These are phyloP conservation scores for Chlamydomonas sphaeroides DNA, from an alignment of 139 green algal genomes.

Conservation along the genomic window DNA sequence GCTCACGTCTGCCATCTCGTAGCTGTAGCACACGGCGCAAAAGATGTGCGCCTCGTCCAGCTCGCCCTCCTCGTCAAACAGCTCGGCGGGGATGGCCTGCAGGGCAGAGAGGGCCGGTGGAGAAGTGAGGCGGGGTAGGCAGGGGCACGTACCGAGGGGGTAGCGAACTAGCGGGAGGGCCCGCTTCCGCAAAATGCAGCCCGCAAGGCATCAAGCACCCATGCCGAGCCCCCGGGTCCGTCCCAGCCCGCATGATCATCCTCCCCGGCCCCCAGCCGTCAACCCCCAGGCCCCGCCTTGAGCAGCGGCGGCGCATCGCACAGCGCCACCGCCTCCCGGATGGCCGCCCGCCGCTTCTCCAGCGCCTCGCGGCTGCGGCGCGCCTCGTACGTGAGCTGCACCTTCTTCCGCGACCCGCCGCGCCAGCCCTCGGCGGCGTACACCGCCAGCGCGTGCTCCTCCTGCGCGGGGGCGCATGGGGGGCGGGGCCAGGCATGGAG, in stretches of 20 bases:
- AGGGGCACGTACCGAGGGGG: too few relatives aligned
- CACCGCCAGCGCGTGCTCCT: slow-evolving; percentile 55
- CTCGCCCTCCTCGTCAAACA: slow-evolving; percentile 78
- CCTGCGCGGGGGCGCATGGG: background rate
- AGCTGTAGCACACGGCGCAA: slow-evolving; percentile 76
- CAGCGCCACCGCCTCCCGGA: slow-evolving; percentile 66
- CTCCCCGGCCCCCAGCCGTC: too few relatives aligned
- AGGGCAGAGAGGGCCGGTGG: too few relatives aligned
- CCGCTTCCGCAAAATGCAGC: too few relatives aligned
- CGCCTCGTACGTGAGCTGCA: slow-evolving; percentile 38
- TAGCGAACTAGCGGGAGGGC: too few relatives aligned
- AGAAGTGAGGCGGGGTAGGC: too few relatives aligned
- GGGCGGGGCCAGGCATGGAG: background rate
- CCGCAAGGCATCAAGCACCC: too few relatives aligned
- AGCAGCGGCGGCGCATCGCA: slow-evolving; percentile 68
- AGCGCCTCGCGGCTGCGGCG: slow-evolving; percentile 42
- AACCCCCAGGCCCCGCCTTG: too few relatives aligned
- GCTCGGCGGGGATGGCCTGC: slow-evolving; percentile 50
- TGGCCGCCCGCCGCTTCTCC: slow-evolving; percentile 59
- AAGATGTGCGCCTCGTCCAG: slow-evolving; percentile 82
- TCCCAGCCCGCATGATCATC: too few relatives aligned
- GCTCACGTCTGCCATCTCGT: slow-evolving; percentile 64
- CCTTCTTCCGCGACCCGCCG: slow-evolving; percentile 53
- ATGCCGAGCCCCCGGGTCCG: too few relatives aligned
- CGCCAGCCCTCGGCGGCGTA: slow-evolving; percentile 78